These are phyloP conservation scores for Candida sphagnicola DNA, from an alignment of 805 yeast species.

Conservation along the genomic window DNA sequence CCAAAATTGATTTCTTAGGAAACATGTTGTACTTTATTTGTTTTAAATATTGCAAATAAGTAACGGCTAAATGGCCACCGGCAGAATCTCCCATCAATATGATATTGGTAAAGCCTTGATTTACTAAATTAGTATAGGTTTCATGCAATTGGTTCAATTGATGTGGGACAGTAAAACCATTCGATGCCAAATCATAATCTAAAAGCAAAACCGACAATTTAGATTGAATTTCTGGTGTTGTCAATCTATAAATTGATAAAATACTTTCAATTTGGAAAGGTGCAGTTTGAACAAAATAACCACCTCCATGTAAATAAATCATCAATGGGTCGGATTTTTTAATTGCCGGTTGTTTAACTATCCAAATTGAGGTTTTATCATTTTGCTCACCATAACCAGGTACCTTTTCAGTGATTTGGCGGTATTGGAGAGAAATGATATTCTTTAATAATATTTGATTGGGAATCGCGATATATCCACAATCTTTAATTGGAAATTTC, in stretches of 20 bases:
- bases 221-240: slow-evolving; percentile 15
- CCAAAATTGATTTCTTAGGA: slow-evolving; percentile 24
- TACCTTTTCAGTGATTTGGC: slow-evolving; percentile 7
- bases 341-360: slow-evolving; percentile 24
- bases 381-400: slow-evolving; percentile 31
- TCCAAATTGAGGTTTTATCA: slow-evolving; percentile 31
- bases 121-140: slow-evolving; percentile 20
- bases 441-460: slow-evolving; percentile 8
- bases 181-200: slow-evolving; percentile 28
- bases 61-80: slow-evolving; percentile 35
- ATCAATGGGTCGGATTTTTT: slow-evolving; percentile 26
- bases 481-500: slow-evolving; percentile 11
- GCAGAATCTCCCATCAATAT: slow-evolving; percentile 41
- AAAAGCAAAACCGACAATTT: slow-evolving; percentile 23
- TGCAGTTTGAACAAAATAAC: slow-evolving; percentile 28
- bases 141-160: slow-evolving; percentile 28
- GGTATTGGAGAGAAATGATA: slow-evolving; percentile 7
- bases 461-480: slow-evolving; percentile 8
- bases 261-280: slow-evolving; percentile 29
- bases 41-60: slow-evolving; percentile 25
- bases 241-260: slow-evolving; percentile 23
- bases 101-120: slow-evolving; percentile 23
- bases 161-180: slow-evolving; percentile 27
- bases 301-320: slow-evolving; percentile 39
- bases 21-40: slow-evolving; percentile 8